Evolutionary conservation across 2,329 filamentous ascomycete genomes (phyloP), one percentile per base, ranked within the genome.

Genomic region (Xylaria sp.): DNA sequence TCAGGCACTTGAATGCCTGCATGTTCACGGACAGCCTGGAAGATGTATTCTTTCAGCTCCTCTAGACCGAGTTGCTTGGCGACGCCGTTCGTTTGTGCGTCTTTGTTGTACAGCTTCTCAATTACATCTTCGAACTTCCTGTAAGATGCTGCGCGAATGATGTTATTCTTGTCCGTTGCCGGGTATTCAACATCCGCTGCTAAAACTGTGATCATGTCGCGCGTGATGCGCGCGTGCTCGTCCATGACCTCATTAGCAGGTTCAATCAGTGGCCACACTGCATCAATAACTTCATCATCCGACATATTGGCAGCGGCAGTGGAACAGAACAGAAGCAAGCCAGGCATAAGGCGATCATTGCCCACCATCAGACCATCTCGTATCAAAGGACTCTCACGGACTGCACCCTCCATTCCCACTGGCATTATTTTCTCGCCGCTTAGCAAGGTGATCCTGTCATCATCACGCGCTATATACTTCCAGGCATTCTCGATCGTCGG

Each of bases 91-190:
- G 50, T 53, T 40, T 64, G 10, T 3, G 37, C 25, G 32, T 70
- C 72, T 9, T 81, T 76, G 12, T 75, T 71, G n/a, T 83, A 78
- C 1, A 79, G 59, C 0, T 74, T 76, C 10, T 75, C 44, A 27
- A 74, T 63, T 69, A 76, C 65, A 1, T 78, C 73, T 0, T 74
- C 76, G 60, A 84, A 83, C 32, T 75, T 71, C 5, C 69, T 42
- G 63, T 83, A 82, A 1, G 82, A 79, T 27, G 80, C 78, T 0
- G 79, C 77, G 3, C 83, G 79, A 65, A 85, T 84, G 70, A 84
- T 81, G 12, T 81, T 84, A 1, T 80, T 80, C 74, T 85, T 85
- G 68, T 84, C 83, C 0, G 83, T 84, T 18, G 75, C 76, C 1
- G 82, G 81, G 51, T 80, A 83, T 29, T 77, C 75, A 2, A 78